phyloP scores from a whole-genome alignment of 1,284 basidiomycete species.

The Ceratobasidium sp. region DNA sequence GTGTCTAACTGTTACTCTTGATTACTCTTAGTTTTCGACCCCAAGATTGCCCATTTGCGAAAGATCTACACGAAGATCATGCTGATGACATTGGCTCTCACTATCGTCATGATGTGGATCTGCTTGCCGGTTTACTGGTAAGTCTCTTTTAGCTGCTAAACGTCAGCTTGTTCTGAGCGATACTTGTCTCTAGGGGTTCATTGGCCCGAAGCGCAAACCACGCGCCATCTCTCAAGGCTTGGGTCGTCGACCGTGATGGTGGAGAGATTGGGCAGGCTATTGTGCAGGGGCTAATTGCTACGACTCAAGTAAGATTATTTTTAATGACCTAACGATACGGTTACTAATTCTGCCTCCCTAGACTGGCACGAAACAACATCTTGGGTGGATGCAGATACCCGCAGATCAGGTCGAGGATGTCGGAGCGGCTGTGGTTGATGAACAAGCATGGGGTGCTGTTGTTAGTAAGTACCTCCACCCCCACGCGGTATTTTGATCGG shows the following conservation, averaged over 20 bases:
- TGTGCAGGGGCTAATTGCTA: conserved; percentile 23
- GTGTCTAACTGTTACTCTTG: background rate
- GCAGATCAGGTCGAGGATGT: conserved; percentile 51
- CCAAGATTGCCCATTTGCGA: conserved; percentile 45
- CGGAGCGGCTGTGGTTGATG: conserved; percentile 54
- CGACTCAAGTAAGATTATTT: conserved; percentile 9
- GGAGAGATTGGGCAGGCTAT: conserved; percentile 58
- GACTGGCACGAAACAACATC: conserved; percentile 49
- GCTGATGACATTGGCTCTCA: conserved; percentile 36
- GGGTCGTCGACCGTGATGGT: conserved; percentile 64
- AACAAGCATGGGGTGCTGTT: conserved; percentile 58
- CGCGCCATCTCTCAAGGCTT: conserved; percentile 57
- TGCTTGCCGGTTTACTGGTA: conserved; percentile 36
- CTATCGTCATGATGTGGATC: conserved; percentile 48
- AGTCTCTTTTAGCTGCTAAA: background rate
- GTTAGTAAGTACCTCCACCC: conserved; percentile 54
- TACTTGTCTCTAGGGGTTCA: conserved; percentile 43
- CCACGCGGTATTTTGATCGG: background rate
- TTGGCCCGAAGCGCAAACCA: conserved; percentile 42
- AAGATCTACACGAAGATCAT: conserved; percentile 48
- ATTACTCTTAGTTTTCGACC: conserved; percentile 42
- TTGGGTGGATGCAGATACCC: conserved; percentile 55
- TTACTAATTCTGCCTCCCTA: conserved; percentile 52
- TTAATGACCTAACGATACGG: background rate
- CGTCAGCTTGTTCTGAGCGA: background rate